phyloP scores from a whole-genome alignment of 2,329 filamentous ascomycete genomes.

The Pseudovirgaria hyperparasitica region DNA sequence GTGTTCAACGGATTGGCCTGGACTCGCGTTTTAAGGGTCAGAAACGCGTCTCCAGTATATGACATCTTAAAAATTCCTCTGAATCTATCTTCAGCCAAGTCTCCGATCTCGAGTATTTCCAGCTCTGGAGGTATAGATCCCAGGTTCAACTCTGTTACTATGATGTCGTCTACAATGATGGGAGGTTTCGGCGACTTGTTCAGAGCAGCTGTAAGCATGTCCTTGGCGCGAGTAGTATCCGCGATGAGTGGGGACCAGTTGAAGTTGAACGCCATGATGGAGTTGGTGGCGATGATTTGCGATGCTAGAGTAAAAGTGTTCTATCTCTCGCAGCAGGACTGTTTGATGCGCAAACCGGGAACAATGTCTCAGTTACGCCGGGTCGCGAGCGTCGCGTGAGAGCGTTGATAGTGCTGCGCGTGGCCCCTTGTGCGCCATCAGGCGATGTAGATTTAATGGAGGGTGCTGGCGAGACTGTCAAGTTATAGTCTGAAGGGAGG shows the following conservation, averaged over 20 bases:
- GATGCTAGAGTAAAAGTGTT: no score
- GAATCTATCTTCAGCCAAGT: slow-evolving; percentile 92
- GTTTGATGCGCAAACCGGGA: no score
- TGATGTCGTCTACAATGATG: slow-evolving; percentile 98
- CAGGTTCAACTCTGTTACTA: slow-evolving; percentile 94
- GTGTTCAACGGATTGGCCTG: slow-evolving; percentile 97
- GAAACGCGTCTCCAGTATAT: slow-evolving; percentile 86
- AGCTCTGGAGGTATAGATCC: slow-evolving; percentile 88
- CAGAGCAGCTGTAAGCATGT: slow-evolving; percentile 85
- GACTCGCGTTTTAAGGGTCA: slow-evolving; percentile 90
- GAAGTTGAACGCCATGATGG: slow-evolving; percentile 96
- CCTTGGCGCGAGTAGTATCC: slow-evolving; percentile 81
- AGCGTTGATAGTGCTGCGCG: no score
- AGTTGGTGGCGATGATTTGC: no score
- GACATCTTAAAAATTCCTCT: slow-evolving; percentile 99
- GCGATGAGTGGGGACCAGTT: slow-evolving; percentile 99
- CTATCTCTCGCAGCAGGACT: no score
- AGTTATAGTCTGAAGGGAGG: no score
- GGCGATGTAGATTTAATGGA: no score
- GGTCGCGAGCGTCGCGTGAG: no score
- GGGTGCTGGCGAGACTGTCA: no score
- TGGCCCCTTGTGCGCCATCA: no score
- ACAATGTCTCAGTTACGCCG: no score
- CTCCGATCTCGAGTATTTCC: slow-evolving; percentile 95
- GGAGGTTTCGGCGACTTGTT: slow-evolving; percentile 98